Conservation (phyloP, 768 basidiomycete genomes). For the Tephrocybe sp. region DNA sequence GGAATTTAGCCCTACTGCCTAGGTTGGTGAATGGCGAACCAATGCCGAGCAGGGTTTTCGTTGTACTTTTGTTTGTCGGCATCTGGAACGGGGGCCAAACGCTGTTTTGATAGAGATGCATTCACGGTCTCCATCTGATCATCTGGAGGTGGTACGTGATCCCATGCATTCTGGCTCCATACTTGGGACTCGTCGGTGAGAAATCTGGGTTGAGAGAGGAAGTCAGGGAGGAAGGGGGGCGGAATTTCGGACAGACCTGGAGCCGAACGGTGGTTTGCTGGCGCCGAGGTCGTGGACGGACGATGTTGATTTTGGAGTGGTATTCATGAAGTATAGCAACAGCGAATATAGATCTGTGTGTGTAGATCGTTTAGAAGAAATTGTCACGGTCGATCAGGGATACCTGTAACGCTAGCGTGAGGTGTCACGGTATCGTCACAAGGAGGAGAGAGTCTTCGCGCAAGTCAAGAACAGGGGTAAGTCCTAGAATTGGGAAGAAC, state of each 20-base stretch:
- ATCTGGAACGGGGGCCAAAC: slow-evolving; percentile 66
- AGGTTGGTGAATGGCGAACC: slow-evolving; percentile 41
- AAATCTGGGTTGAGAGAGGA: slow-evolving; percentile 44
- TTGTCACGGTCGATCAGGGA: slow-evolving; percentile 8
- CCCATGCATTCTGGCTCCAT: slow-evolving; percentile 90
- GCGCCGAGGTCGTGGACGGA: slow-evolving; percentile 61
- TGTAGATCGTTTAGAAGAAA: slow-evolving; percentile 4
- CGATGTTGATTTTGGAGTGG: slow-evolving; percentile 41
- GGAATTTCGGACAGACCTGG: slow-evolving; percentile 41
- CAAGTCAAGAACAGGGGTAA: too few relatives aligned
- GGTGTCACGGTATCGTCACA: too few relatives aligned
- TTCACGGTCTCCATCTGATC: slow-evolving; percentile 78
- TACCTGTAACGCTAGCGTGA: too few relatives aligned
- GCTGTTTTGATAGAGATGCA: slow-evolving; percentile 68
- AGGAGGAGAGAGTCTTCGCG: too few relatives aligned
- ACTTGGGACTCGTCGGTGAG: slow-evolving; percentile 68
- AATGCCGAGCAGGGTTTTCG: slow-evolving; percentile 68
- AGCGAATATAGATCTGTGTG: neutral
- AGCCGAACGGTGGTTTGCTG: slow-evolving; percentile 67
- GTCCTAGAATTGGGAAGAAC: too few relatives aligned
- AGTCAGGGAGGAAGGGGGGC: neutral
- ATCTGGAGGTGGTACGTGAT: slow-evolving; percentile 80
- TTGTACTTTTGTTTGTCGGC: slow-evolving; percentile 72
- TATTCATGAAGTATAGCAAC: neutral
- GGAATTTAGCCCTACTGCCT: too few relatives aligned